Evolutionary conservation across 305 asterid genomes (phyloP).

Genomic region (Petunia hybrid): DNA sequence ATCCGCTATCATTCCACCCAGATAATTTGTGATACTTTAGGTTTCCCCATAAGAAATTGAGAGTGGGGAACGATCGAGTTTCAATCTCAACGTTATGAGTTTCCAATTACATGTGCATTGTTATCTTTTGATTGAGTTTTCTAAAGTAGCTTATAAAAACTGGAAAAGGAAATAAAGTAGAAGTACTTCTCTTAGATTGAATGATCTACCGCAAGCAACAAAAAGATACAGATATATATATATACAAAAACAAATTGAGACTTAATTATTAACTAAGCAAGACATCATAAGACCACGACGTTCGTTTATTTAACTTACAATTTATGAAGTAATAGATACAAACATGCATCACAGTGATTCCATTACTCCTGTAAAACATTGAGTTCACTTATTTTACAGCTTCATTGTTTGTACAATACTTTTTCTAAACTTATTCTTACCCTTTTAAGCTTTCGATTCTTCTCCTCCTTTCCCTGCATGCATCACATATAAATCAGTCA

Average conservation of each 20-base stretch:
- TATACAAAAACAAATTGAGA: neutral
- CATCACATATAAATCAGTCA: neutral
- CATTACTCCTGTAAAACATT: neutral
- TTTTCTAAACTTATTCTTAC: neutral
- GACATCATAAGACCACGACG: neutral
- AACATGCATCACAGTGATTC: neutral
- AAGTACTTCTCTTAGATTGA: neutral
- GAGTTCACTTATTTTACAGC: neutral
- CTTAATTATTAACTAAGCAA: neutral
- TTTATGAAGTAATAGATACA: neutral
- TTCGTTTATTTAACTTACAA: neutral
- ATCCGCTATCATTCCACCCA: no score
- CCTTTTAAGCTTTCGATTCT: neutral
- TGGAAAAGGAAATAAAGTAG: no score
- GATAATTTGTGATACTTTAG: no score
- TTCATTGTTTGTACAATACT: neutral
- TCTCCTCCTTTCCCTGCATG: slow-evolving; percentile 4
- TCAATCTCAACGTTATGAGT: no score
- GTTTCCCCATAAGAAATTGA: no score
- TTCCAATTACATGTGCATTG: no score
- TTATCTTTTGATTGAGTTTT: no score
- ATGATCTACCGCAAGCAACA: neutral
- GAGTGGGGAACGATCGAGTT: no score
- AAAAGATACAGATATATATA: neutral
- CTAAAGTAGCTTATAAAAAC: no score